Percentiles rank a stretch among this genome's conserved stretches.
phyloP scores from a whole-genome alignment of 2,329 filamentous ascomycete species.

The Cercospora canescens region DNA sequence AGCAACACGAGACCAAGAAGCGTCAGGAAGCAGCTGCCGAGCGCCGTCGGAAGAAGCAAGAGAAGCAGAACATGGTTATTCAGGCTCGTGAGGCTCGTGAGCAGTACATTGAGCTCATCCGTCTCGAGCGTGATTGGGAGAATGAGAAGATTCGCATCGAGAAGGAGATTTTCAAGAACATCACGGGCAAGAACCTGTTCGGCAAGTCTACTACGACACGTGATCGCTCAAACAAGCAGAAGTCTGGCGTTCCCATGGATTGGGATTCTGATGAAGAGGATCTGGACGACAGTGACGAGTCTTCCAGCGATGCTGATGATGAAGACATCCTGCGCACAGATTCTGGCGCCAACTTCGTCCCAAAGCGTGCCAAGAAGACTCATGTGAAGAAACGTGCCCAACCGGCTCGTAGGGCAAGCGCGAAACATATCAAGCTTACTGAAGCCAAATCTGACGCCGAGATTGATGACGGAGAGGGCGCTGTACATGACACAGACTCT shows the following conservation, averaged over 20 bases:
- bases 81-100: slow-evolving; percentile 10
- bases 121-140: slow-evolving; percentile 24
- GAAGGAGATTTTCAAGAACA: slow-evolving; percentile 22
- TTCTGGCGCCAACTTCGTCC: slow-evolving; percentile 3
- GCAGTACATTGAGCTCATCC: slow-evolving; percentile 13
- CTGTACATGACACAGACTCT: neutral
- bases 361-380: slow-evolving; percentile 8
- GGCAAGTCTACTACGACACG: neutral
- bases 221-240: slow-evolving; percentile 1
- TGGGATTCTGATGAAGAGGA: slow-evolving; percentile 15
- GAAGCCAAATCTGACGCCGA: neutral
- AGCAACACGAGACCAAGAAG: slow-evolving; percentile 8
- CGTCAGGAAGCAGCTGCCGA: slow-evolving; percentile 19
- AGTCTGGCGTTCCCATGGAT: slow-evolving; percentile 13
- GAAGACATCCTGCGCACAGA: neutral
- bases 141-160: slow-evolving; percentile 20
- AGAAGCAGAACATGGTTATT: slow-evolving; percentile 16
- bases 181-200: slow-evolving; percentile 21
- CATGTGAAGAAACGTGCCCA: slow-evolving; percentile 4
- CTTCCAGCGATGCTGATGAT: slow-evolving; percentile 17
- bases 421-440: neutral
- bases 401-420: slow-evolving; percentile 1
- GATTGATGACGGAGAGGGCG: neutral
- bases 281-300: neutral
- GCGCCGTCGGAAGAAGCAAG: slow-evolving; percentile 17